A percentile compares a stretch with the other conserved stretches of the same genome.
These are phyloP conservation scores for Paraphoma sp. DNA, from an alignment of 2,329 filamentous ascomycete species.

Conservation along the genomic window DNA sequence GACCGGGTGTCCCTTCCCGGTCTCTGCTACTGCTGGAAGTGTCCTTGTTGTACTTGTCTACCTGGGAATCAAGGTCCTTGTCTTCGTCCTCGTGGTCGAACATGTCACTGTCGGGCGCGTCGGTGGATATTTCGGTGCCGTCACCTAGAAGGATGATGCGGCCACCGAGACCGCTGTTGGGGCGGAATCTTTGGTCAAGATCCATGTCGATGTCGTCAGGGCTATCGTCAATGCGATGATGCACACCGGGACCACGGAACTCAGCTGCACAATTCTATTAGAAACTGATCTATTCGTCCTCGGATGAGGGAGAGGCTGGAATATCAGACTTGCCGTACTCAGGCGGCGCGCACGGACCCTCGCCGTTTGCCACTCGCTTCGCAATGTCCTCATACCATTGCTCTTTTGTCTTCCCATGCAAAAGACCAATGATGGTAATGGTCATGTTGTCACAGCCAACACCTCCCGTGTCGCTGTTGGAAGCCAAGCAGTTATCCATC, in stretches of 20 bases:
- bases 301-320: conserved; percentile 42
- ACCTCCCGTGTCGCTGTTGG: conserved; percentile 96
- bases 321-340: conserved; percentile 90
- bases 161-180: conserved; percentile 69
- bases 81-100: conserved; percentile 90
- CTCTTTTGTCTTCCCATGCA: conserved; percentile 91
- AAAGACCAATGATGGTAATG: conserved; percentile 87
- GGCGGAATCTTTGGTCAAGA: conserved; percentile 70
- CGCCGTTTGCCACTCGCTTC: conserved; percentile 91
- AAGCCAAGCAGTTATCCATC: conserved; percentile 99
- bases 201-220: conserved; percentile 74
- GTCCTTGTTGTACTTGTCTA: conserved; percentile 65
- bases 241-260: conserved; percentile 58
- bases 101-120: conserved; percentile 90
- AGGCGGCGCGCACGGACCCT: conserved; percentile 96
- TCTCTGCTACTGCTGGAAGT: conserved; percentile 26
- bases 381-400: conserved; percentile 98
- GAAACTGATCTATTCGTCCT: conserved; percentile 43
- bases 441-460: conserved; percentile 99
- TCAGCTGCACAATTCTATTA: conserved; percentile 53
- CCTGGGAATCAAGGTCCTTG: conserved; percentile 84
- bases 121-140: conserved; percentile 89
- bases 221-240: conserved; percentile 58
- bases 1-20: conserved; percentile 36
- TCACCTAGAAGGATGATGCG: conserved; percentile 95